These are phyloP conservation scores for Plectosphaerella sp. DNA, from an alignment of 2,329 filamentous ascomycete genomes.

Conservation along the genomic window DNA sequence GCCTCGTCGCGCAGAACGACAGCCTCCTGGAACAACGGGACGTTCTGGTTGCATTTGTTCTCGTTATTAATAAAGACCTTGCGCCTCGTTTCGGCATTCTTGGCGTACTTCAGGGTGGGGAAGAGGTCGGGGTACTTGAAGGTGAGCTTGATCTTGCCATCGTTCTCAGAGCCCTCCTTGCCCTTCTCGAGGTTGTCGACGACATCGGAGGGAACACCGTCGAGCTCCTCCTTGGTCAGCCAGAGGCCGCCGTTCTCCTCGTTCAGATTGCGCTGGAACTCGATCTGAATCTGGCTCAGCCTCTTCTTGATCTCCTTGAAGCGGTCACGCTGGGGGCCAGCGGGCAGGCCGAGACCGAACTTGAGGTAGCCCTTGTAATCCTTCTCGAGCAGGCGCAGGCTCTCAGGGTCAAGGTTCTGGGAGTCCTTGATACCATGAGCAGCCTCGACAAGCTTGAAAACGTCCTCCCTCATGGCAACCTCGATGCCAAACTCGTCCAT, in stretches of 20 bases:
- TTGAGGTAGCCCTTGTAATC: constrained; percentile 73
- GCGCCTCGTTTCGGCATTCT: constrained; percentile 63
- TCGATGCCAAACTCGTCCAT: constrained; percentile 77
- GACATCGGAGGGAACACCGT: constrained; percentile 71
- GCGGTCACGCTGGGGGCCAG: constrained; percentile 65
- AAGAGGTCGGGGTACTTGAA: constrained; percentile 85
- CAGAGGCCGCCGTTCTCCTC: constrained; percentile 79
- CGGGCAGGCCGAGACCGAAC: constrained; percentile 69
- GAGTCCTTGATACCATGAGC: constrained; percentile 48
- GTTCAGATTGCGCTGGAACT: constrained; percentile 76
- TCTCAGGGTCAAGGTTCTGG: constrained; percentile 62
- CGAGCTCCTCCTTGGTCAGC: constrained; percentile 69
- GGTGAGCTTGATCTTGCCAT: constrained; percentile 68
- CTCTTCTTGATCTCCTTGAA: constrained; percentile 87
- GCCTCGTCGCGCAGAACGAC: constrained; percentile 52
- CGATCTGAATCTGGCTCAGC: constrained; percentile 67
- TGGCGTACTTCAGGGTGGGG: constrained; percentile 73
- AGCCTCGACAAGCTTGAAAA: constrained; percentile 63
- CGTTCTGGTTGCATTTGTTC: constrained; percentile 70
- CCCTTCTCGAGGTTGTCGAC: constrained; percentile 66
- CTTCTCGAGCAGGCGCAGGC: constrained; percentile 68
- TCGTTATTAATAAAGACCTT: constrained; percentile 71
- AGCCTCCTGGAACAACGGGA: constrained; percentile 46
- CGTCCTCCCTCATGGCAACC: constrained; percentile 74
- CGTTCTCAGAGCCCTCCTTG: constrained; percentile 53